A percentile compares a stretch with the other conserved stretches of the same genome.
Conservation (phyloP, 176 grass and related monocot species). For the Hordeum vulgare region DNA sequence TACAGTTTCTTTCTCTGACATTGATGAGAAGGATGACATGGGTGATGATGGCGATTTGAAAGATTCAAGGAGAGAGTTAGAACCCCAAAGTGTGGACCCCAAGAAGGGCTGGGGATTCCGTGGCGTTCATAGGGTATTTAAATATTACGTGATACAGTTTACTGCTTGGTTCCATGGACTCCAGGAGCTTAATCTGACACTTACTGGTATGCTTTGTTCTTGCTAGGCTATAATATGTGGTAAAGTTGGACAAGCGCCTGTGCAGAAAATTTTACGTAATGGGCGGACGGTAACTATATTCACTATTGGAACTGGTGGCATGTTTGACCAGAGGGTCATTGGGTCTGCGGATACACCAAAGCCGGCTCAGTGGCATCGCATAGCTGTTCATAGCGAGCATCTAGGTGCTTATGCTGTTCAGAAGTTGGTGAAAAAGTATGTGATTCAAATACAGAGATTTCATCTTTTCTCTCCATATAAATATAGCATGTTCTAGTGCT, state of each 20-base stretch:
- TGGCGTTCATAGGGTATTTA: slow-evolving; percentile 73
- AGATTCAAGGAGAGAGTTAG: slow-evolving; percentile 51
- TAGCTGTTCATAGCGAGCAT: slow-evolving; percentile 61
- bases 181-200: background rate
- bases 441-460: slow-evolving; percentile 9
- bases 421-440: slow-evolving; percentile 87
- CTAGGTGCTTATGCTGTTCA: slow-evolving; percentile 76
- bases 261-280: slow-evolving; percentile 91
- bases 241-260: slow-evolving; percentile 74
- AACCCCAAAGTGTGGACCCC: slow-evolving; percentile 59
- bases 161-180: slow-evolving; percentile 3
- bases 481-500: background rate
- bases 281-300: slow-evolving; percentile 78
- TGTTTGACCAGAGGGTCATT: slow-evolving; percentile 85
- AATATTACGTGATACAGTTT: background rate
- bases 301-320: slow-evolving; percentile 90
- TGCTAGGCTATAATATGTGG: slow-evolving; percentile 87
- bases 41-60: slow-evolving; percentile 15
- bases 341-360: slow-evolving; percentile 48
- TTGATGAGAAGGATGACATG: slow-evolving; percentile 39
- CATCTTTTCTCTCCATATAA: slow-evolving; percentile 4
- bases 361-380: slow-evolving; percentile 90
- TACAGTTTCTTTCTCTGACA: slow-evolving; percentile 47
- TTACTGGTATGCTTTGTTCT: slow-evolving; percentile 12
- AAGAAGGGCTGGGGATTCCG: slow-evolving; percentile 70